A percentile compares a stretch with the other conserved stretches of the same genome.
phyloP scores from a whole-genome alignment of 2,329 filamentous ascomycete genomes.

The Clonostachys rhizophaga region DNA sequence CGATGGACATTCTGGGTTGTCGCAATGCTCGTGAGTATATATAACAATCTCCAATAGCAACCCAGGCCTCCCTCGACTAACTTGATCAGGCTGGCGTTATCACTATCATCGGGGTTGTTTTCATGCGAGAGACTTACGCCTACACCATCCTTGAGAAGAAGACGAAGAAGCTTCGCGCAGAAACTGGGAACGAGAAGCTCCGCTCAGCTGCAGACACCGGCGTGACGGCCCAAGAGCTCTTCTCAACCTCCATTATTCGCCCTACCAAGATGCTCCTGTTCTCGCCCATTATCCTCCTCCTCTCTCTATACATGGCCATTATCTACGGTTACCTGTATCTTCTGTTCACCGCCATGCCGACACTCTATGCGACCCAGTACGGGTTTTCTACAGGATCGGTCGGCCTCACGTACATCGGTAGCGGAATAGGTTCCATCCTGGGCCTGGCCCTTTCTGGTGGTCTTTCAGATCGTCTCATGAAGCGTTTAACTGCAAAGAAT shows the following conservation, averaged over 20 bases:
- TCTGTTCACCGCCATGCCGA: slow-evolving; percentile 40
- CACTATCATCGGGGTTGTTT: slow-evolving; percentile 18
- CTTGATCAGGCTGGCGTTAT: slow-evolving; percentile 17
- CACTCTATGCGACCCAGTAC: slow-evolving; percentile 49
- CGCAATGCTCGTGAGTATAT: slow-evolving; percentile 29
- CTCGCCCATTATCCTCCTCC: background rate
- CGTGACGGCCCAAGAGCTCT: background rate
- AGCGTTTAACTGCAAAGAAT: slow-evolving; percentile 14
- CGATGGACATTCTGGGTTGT: slow-evolving; percentile 47
- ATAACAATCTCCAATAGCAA: too few species aligned
- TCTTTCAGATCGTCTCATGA: slow-evolving; percentile 15
- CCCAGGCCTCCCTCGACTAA: background rate
- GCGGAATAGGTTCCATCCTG: slow-evolving; percentile 51
- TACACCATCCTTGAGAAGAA: slow-evolving; percentile 33
- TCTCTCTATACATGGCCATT: slow-evolving; percentile 46
- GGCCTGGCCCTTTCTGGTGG: slow-evolving; percentile 35
- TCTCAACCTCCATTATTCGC: background rate
- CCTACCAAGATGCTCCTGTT: background rate
- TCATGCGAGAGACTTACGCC: slow-evolving; percentile 37
- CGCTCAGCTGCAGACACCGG: slow-evolving; percentile 14
- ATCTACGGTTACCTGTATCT: slow-evolving; percentile 43
- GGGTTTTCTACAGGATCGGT: slow-evolving; percentile 47
- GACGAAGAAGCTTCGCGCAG: slow-evolving; percentile 29
- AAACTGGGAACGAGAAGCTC: slow-evolving; percentile 29
- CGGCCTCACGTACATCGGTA: slow-evolving; percentile 53